Evolutionary conservation across 495 filamentous ascomycete genomes (phyloP), one percentile per base, ranked within the genome.

Genomic region (Podospora bellae-mahoneyi): DNA sequence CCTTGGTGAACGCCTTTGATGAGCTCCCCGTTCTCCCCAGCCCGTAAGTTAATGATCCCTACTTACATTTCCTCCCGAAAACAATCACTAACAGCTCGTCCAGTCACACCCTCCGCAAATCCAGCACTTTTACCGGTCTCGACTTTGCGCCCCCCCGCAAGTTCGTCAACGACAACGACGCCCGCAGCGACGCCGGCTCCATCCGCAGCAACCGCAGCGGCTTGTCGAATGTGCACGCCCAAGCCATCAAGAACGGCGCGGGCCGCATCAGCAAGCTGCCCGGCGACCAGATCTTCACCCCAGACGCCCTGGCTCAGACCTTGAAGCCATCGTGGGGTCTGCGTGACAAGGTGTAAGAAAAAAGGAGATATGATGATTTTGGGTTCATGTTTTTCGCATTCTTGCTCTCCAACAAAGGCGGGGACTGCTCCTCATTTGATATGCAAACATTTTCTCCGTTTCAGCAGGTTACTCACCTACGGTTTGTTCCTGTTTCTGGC

Each of bases 111-210:
- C 87, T 99, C 64, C 89, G 92, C 71, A 97, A 95, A 76, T 97
- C 94, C 3, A 86, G 89, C 71, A 92, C 93, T 4, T 99, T 92
- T 76, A 97, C 94, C 2, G 89, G 82, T 13, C 86, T 99, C 32
- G 96, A 98, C 80, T 99, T 99, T 77, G 93, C 94, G n/a, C 94
- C 94, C 28, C 94, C 93, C 55, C 88, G 90, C 64, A 90, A 91
- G 64, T 48, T 48, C 13, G 94, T 97, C 79, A 90, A 85, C 77
- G 90, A 90, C 70, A 79, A 78, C 62, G 92, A 93, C 62, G 81
- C 78, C 64, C 80, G 81, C 72, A 97, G 93, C 73, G 95, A 98
- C 69, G 85, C 92, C 0, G 95, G 94, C 67, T 96, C 92, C 74
- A 92, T 97, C 72, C 90, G 91, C 72, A 96, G 92, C 80, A 92